Conservation (phyloP, 768 basidiomycete genomes). For the Leccinum incarnatum region DNA sequence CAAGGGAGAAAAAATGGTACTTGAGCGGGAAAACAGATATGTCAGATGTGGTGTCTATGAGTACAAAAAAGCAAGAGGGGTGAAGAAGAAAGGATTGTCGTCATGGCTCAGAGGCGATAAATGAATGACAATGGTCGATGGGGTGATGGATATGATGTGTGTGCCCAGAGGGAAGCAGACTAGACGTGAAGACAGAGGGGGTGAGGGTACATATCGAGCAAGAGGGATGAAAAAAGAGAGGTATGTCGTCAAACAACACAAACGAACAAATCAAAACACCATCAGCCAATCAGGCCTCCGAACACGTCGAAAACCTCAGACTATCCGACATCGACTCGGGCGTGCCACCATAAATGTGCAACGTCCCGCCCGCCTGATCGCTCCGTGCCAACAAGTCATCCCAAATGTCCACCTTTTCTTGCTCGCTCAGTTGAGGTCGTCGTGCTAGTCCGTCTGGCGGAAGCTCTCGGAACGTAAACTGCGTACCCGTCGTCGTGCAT, state of each 20-base stretch:
- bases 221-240: background rate
- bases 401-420: conserved; percentile 73
- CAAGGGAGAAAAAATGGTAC: background rate
- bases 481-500: conserved; percentile 23
- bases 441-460: conserved; percentile 22
- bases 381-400: conserved; percentile 65
- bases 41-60: background rate
- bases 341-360: conserved; percentile 45
- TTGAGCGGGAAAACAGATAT: background rate
- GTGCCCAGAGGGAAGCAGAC: background rate
- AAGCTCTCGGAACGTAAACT: conserved; percentile 50
- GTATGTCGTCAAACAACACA: background rate
- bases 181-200: background rate
- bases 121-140: background rate
- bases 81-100: background rate
- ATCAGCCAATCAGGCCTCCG: conserved; percentile 14
- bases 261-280: background rate
- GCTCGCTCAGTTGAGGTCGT: conserved; percentile 49
- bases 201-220: background rate
- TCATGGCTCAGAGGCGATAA: background rate
- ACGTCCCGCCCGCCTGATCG: conserved; percentile 68
- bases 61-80: background rate
- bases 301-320: conserved; percentile 36
- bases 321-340: conserved; percentile 43
- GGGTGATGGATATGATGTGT: background rate